Evolutionary conservation across 768 basidiomycete species (phyloP).

Genomic region (Termitomyces sp.): DNA sequence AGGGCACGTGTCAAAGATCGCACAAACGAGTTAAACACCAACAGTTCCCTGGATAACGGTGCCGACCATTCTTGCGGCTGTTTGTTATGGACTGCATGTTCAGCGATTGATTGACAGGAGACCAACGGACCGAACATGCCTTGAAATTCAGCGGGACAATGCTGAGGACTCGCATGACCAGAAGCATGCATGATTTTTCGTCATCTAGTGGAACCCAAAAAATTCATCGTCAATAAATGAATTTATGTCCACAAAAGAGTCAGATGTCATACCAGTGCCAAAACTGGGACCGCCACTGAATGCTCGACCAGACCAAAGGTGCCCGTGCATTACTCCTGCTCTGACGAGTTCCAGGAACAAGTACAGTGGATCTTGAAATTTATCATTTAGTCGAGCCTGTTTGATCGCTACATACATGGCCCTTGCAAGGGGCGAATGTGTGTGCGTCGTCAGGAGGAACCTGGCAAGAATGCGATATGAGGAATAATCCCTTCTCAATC

Average conservation of each 20-base stretch:
- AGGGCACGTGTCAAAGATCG: constrained; percentile 87
- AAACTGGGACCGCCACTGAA: constrained; percentile 96
- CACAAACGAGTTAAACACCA: constrained; percentile 98
- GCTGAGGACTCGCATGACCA: constrained; percentile 95
- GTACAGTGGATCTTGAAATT: constrained; percentile 96
- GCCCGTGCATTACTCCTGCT: constrained; percentile 95
- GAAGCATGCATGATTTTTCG: constrained; percentile 89
- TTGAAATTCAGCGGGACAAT: constrained; percentile 95
- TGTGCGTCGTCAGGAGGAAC: constrained; percentile 85
- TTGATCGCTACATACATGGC: constrained; percentile 85
- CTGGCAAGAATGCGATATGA: constrained; percentile 31
- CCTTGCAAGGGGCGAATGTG: constrained; percentile 83
- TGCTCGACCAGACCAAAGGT: constrained; percentile 80
- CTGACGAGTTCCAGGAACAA: constrained; percentile 92
- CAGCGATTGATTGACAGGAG: neutral
- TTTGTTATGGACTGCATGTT: neutral
- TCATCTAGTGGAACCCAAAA: constrained; percentile 53
- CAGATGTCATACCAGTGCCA: constrained; percentile 62
- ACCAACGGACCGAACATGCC: constrained; percentile 38
- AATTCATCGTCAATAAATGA: constrained; percentile 17
- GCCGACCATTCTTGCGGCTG: constrained; percentile 92
- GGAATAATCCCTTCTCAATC: constrained; percentile 3
- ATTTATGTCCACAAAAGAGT: constrained; percentile 24
- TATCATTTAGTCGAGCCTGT: constrained; percentile 84
- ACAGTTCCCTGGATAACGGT: constrained; percentile 90